Base-by-base conservation (phyloP, 306 rosid genomes). In the Lathyrus sativus region DNA sequence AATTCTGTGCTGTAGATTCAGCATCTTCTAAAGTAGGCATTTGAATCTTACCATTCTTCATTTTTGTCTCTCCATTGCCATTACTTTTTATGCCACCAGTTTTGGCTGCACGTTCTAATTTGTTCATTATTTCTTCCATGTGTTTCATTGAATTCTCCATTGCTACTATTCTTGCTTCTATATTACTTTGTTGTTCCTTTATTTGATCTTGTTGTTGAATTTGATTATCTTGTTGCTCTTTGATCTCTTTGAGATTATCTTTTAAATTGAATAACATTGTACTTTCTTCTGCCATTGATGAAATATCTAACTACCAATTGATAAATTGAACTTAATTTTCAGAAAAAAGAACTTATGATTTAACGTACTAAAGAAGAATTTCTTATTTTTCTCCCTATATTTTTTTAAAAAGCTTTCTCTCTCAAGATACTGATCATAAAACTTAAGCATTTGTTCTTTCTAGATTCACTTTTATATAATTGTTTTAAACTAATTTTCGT, bases 91-190 rank as follows among this genome's bases (percentile, higher is more conserved):
- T 66, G 2, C 42, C 63, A 29, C 18, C 11, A 24, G 7, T 3
- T 15, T 48, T 57, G 3, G 11, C 4, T 3, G 43, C 60, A 14
- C 9, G 60, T 41, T 14, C 24, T 24, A 24, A 22, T 15, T 68
- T 68, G 14, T 38, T 68, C 73, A 51, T 18, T 11, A 53, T 53
- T 13, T 53, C 63, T 37, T 53, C 73, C 73, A 68, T 51, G 39
- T 68, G 63, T 46, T 68, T 68, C 50, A 53, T 51, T 19, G 73
- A 68, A 19, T 19, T 68, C 62, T 68, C 73, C 41, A 68, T 53
- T 68, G 73, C 39, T 38, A 3, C 62, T 51, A 68, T 17, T 37
- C 39, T 68, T 68, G 37, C 62, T 68, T 68, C 51, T 10, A 51
- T 8, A 10, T 19, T 39, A 12, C 13, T 8, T 33, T 33, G 10